Evolutionary conservation across 75 land plant genomes (phyloP).

Genomic region (Pinus taeda): DNA sequence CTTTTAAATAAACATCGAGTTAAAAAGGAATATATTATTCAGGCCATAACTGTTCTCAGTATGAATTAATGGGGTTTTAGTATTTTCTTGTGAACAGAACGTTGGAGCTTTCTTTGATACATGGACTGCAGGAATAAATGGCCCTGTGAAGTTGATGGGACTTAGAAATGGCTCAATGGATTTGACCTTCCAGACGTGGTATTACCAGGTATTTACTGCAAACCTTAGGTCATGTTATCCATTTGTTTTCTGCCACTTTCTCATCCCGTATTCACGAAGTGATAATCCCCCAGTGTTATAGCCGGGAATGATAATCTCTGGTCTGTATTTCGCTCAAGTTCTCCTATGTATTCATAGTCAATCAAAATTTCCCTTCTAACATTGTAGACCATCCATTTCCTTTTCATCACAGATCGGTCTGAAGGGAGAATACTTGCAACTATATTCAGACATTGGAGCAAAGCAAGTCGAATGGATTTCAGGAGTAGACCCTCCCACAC

Average conservation of each 20-base stretch:
- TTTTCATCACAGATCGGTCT: conserved; percentile 6
- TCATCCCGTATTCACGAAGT: too few species aligned
- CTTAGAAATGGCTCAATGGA: conserved; percentile 6
- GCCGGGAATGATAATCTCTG: too few species aligned
- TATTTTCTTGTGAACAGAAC: conserved; percentile 17
- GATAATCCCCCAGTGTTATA: too few species aligned
- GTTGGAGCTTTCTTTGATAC: conserved; percentile 10
- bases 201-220: not conserved
- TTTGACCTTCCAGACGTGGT: not conserved
- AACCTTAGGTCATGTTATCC: too few species aligned
- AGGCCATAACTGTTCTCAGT: too few species aligned
- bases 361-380: too few species aligned
- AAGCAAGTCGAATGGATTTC: conserved; percentile 3
- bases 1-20: not conserved
- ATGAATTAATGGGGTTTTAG: too few species aligned
- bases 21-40: too few species aligned
- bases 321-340: too few species aligned
- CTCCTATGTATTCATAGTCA: too few species aligned
- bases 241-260: too few species aligned
- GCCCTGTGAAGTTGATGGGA: conserved; percentile 4
- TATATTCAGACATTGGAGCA: not conserved
- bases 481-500: conserved; percentile 5
- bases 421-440: not conserved
- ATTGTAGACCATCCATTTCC: too few species aligned
- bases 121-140: conserved; percentile 6